Base-by-base conservation (phyloP, 805 yeast genomes). In the Ogataea methanolica region DNA sequence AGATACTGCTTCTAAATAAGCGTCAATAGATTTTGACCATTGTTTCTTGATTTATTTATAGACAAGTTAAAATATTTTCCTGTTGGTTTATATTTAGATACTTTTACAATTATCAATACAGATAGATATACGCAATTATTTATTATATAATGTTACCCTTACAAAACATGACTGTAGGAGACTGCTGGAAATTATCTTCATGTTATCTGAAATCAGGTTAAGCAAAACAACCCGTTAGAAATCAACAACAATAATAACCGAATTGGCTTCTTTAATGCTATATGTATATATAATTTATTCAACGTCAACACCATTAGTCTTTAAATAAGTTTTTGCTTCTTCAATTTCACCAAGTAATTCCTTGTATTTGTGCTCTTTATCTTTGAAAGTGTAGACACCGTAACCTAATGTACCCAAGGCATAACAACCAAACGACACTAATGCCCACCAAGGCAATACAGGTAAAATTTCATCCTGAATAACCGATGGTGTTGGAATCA, bases 321-420 rank as follows among this genome's bases (percentile, higher is more conserved):
- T 73, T 60, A 83, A 71, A 53, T 77, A 83, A 1, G 60, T 68
- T 69, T 78, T 82, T 51, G 90, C 90, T 62, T 79, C 83, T 40
- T 71, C 78, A 54, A 83, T 81, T 65, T 76, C 76, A 53, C 50
- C 70, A 61, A 80, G 69, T 58, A 83, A 74, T 61, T 83, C 89
- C 53, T 70, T 58, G 66, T 83, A 80, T 64, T 82, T 83, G 46
- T 72, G 84, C 53, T 81, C 82, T 65, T 84, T 83, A 69, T 83
- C 87, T 54, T 83, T 82, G 70, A 83, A 82, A 1, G 88, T 78
- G 59, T 72, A 68, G 15, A 83, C 83, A 42, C 86, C 88, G 71
- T 77, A 77, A 42, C 90, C 90, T 50, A 83, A 72, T 16, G 85
- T 77, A 44, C 77, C 83, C 58, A 83, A 72, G 16, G 89, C 81